Evolutionary conservation across 2,329 filamentous ascomycete genomes (phyloP).

Genomic region (Gnomoniopsis sp.): DNA sequence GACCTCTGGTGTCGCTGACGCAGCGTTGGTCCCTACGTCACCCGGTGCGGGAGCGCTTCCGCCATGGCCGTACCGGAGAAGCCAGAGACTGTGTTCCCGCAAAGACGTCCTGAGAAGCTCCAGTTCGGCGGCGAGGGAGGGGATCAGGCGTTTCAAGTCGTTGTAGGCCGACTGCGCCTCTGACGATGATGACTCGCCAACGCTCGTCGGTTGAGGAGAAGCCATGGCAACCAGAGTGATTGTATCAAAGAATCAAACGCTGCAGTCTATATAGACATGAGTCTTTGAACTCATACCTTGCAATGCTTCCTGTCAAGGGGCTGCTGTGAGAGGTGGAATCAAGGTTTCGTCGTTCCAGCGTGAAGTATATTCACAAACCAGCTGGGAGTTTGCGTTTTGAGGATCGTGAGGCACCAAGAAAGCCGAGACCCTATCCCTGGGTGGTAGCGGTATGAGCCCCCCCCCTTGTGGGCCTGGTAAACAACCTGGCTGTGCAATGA

Average conservation of each 20-base stretch:
- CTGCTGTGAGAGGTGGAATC: too few species aligned
- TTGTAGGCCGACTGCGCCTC: slow-evolving; percentile 23
- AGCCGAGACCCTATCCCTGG: too few species aligned
- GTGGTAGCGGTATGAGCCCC: neutral
- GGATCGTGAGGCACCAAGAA: too few species aligned
- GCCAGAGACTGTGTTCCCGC: slow-evolving; percentile 29
- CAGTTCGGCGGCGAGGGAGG: slow-evolving; percentile 25
- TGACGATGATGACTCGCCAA: slow-evolving; percentile 9
- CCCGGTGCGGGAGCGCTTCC: slow-evolving; percentile 6
- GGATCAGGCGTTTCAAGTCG: slow-evolving; percentile 26
- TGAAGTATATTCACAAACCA: too few species aligned
- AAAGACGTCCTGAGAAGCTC: slow-evolving; percentile 27
- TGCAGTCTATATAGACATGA: neutral
- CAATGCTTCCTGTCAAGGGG: too few species aligned
- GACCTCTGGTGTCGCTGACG: neutral
- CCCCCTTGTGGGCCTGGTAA: neutral
- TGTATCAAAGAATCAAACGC: neutral
- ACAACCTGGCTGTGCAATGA: too few species aligned
- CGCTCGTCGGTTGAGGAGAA: neutral
- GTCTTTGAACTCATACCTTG: too few species aligned
- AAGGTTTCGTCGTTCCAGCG: too few species aligned
- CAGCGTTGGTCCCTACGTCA: neutral
- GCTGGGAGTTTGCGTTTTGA: too few species aligned
- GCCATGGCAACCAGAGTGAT: neutral
- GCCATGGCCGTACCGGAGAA: slow-evolving; percentile 25